These are phyloP conservation scores for Hypoxylon subgilvum DNA, from an alignment of 495 filamentous ascomycete genomes.

Conservation along the genomic window DNA sequence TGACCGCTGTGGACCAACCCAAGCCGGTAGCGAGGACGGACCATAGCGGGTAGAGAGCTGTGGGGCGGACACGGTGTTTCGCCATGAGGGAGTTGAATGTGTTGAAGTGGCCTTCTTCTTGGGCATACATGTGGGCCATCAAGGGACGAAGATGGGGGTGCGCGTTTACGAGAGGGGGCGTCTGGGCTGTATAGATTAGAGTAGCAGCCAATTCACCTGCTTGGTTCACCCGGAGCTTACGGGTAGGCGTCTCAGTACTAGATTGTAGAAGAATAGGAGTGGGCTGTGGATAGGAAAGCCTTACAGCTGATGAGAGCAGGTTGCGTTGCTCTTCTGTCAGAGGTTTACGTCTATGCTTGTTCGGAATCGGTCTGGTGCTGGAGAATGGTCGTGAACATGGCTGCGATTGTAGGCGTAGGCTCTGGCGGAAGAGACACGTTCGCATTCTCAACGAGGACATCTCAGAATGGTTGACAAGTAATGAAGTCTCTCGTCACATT, in stretches of 20 bases:
- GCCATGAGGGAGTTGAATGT: constrained; percentile 86
- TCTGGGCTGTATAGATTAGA: constrained; percentile 84
- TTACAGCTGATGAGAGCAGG: constrained; percentile 78
- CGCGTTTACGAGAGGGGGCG: constrained; percentile 70
- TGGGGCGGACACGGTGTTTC: constrained; percentile 89
- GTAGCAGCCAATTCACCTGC: constrained; percentile 87
- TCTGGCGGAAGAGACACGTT: constrained; percentile 6
- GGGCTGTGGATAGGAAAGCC: constrained; percentile 27
- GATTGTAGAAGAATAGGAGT: no score
- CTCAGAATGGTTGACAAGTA: no score
- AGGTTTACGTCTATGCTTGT: constrained; percentile 60
- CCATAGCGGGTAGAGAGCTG: constrained; percentile 93
- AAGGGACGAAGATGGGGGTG: constrained; percentile 86
- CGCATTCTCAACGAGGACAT: constrained; percentile 26
- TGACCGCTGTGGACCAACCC: constrained; percentile 86
- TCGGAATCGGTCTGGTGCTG: constrained; percentile 13
- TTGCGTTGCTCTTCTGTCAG: constrained; percentile 72
- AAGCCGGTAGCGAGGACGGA: constrained; percentile 79
- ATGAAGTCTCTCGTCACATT: no score
- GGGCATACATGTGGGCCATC: constrained; percentile 98
- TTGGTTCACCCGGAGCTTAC: constrained; percentile 80
- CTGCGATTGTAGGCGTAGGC: background rate
- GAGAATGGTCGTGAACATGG: constrained; percentile 8
- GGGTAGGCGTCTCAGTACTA: background rate
- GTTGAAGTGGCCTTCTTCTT: constrained; percentile 84